These are phyloP conservation scores for Diaporthe citrichinensis DNA, from an alignment of 2,329 filamentous ascomycete genomes.

Conservation along the genomic window DNA sequence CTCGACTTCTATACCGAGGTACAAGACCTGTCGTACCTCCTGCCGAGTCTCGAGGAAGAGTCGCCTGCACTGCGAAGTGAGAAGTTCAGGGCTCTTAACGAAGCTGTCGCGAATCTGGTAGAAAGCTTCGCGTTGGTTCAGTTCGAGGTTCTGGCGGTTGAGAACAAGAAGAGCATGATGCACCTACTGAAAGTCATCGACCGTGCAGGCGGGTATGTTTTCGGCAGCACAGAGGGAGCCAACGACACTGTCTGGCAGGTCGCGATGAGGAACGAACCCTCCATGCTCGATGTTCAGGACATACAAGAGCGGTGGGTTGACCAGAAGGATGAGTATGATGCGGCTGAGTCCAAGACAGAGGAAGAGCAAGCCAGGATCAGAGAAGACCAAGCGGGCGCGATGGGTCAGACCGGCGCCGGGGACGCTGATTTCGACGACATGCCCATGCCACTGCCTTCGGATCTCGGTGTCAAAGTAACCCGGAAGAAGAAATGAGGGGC, in stretches of 20 bases:
- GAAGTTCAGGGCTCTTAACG: constrained; percentile 88
- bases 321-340: constrained; percentile 88
- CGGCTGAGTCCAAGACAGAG: constrained; percentile 79
- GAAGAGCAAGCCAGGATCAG: constrained; percentile 78
- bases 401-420: constrained; percentile 51
- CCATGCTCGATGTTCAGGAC: constrained; percentile 85
- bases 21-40: constrained; percentile 88
- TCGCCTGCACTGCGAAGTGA: constrained; percentile 76
- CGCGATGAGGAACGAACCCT: constrained; percentile 84
- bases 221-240: constrained; percentile 89
- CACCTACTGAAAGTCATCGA: constrained; percentile 90
- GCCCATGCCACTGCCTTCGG: constrained; percentile 59
- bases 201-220: constrained; percentile 91
- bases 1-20: constrained; percentile 98
- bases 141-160: constrained; percentile 94
- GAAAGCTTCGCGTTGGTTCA: constrained; percentile 91
- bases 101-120: constrained; percentile 87
- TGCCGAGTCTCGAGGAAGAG: constrained; percentile 85
- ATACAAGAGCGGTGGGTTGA: constrained; percentile 98
- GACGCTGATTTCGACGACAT: constrained; percentile 62
- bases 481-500: constrained; percentile 70
- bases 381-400: constrained; percentile 51
- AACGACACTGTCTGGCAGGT: constrained; percentile 99
- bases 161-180: constrained; percentile 98
- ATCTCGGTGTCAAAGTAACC: constrained; percentile 80